These are phyloP conservation scores for Gaertneriomyces semiglobifer DNA, from an alignment of 192 early-diverging fungal genomes.

Conservation along the genomic window DNA sequence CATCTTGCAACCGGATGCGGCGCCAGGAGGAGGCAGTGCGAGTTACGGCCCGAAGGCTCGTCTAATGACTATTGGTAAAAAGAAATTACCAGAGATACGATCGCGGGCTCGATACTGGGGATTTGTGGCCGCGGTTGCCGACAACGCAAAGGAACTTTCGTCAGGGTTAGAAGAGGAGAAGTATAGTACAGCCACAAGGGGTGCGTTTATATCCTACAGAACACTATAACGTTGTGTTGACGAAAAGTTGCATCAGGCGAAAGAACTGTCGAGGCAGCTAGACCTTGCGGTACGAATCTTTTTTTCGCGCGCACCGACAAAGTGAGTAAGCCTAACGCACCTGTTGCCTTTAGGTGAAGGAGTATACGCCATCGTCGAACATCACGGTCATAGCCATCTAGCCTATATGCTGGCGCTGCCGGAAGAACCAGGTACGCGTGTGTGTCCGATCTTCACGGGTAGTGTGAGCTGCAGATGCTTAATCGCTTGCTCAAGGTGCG, in stretches of 20 bases:
- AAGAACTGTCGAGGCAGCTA: slow-evolving; percentile 23
- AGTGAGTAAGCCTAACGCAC: neutral
- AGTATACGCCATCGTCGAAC: slow-evolving; percentile 40
- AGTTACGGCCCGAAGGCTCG: slow-evolving; percentile 4
- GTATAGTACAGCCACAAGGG: slow-evolving; percentile 36
- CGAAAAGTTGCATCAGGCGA: too few relatives aligned
- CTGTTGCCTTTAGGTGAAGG: slow-evolving; percentile 31
- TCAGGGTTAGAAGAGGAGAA: slow-evolving; percentile 17
- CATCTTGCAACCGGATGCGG: slow-evolving; percentile 32
- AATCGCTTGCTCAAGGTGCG: neutral
- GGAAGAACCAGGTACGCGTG: slow-evolving; percentile 25
- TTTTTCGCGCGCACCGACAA: neutral
- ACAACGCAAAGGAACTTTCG: slow-evolving; percentile 32
- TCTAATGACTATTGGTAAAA: slow-evolving; percentile 22
- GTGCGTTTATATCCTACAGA: neutral
- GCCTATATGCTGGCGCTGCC: slow-evolving; percentile 41
- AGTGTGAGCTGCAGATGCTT: neutral
- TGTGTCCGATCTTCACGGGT: neutral
- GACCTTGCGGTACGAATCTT: slow-evolving; percentile 27
- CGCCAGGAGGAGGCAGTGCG: neutral
- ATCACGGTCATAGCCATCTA: slow-evolving; percentile 36
- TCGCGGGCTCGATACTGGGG: slow-evolving; percentile 37
- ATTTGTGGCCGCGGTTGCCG: slow-evolving; percentile 33
- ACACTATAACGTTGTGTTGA: too few relatives aligned
- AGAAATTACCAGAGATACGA: slow-evolving; percentile 36